These are phyloP conservation scores for Aspergillus sp. DNA, from an alignment of 2,329 filamentous ascomycete species.

Conservation along the genomic window DNA sequence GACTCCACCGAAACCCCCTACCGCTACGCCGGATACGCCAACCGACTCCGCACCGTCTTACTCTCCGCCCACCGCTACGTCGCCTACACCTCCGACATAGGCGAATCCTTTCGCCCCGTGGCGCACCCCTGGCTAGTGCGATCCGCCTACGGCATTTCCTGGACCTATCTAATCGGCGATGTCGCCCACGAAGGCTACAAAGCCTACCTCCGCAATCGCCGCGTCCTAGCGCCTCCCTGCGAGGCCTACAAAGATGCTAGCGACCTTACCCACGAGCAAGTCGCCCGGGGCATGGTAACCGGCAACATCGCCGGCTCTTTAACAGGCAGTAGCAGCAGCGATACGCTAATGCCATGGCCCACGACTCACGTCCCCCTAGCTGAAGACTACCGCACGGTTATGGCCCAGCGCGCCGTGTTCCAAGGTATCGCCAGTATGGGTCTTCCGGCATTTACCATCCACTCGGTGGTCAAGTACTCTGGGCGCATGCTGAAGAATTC, in stretches of 20 bases:
- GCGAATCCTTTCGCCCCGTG: constrained; percentile 91
- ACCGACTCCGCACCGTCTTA: constrained; percentile 81
- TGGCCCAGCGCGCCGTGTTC: constrained; percentile 88
- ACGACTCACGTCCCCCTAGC: constrained; percentile 65
- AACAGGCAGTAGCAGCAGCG: constrained; percentile 9
- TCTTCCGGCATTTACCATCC: constrained; percentile 88
- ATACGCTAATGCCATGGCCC: constrained; percentile 37
- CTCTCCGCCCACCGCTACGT: constrained; percentile 92
- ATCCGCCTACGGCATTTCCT: constrained; percentile 84
- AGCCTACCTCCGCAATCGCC: constrained; percentile 84
- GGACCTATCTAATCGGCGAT: constrained; percentile 89
- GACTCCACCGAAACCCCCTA: constrained; percentile 82
- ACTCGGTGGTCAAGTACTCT: constrained; percentile 87
- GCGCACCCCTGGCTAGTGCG: constrained; percentile 82
- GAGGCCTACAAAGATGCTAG: constrained; percentile 48
- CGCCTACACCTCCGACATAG: constrained; percentile 94
- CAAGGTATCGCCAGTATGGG: constrained; percentile 92
- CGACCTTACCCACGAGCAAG: constrained; percentile 31
- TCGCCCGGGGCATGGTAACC: constrained; percentile 39
- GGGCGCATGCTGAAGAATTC: constrained; percentile 79
- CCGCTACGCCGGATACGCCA: constrained; percentile 91
- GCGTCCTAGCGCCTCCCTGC: constrained; percentile 67
- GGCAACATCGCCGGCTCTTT: constrained; percentile 31
- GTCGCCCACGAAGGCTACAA: constrained; percentile 94
- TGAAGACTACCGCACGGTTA: constrained; percentile 87